A percentile compares a stretch with the other conserved stretches of the same genome.
These are phyloP conservation scores for Eutrema japonicum DNA, from an alignment of 345 rosid species.

Conservation along the genomic window DNA sequence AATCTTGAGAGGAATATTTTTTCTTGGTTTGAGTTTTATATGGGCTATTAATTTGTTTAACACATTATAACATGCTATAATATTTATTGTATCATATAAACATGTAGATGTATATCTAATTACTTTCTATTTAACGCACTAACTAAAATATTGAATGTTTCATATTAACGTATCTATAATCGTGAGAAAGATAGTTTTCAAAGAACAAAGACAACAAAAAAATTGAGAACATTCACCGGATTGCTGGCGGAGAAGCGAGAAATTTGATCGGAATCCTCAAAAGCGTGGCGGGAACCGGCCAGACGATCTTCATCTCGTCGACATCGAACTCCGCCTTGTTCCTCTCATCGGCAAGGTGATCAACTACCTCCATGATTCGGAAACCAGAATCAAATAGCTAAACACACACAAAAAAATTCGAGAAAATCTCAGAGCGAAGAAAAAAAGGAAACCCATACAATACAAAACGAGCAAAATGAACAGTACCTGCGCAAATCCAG, in stretches of 20 bases:
- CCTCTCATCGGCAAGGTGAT: constrained; percentile 76
- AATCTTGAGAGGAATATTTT: too few relatives aligned
- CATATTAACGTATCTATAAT: too few relatives aligned
- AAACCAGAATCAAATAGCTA: background rate
- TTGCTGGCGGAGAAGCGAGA: constrained; percentile 89
- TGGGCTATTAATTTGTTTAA: too few relatives aligned
- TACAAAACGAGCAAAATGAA: background rate
- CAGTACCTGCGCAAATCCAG: too few relatives aligned
- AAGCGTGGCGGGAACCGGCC: constrained; percentile 92
- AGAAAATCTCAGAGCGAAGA: constrained; percentile 5
- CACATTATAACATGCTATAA: too few relatives aligned
- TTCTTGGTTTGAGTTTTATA: too few relatives aligned
- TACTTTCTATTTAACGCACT: too few relatives aligned
- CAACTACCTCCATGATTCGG: constrained; percentile 56
- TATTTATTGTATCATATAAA: too few relatives aligned
- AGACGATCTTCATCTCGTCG: constrained; percentile 88
- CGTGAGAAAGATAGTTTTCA: too few relatives aligned
- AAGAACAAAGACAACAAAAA: background rate
- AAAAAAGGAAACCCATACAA: background rate
- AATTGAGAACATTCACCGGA: constrained; percentile 57
- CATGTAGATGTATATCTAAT: too few relatives aligned
- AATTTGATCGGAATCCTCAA: constrained; percentile 79
- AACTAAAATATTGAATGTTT: too few relatives aligned
- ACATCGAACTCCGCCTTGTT: constrained; percentile 79
- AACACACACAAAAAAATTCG: background rate